A percentile compares a stretch with the other conserved stretches of the same genome.
phyloP scores from a whole-genome alignment of 1,284 basidiomycete species.

The Mycena citricolor region DNA sequence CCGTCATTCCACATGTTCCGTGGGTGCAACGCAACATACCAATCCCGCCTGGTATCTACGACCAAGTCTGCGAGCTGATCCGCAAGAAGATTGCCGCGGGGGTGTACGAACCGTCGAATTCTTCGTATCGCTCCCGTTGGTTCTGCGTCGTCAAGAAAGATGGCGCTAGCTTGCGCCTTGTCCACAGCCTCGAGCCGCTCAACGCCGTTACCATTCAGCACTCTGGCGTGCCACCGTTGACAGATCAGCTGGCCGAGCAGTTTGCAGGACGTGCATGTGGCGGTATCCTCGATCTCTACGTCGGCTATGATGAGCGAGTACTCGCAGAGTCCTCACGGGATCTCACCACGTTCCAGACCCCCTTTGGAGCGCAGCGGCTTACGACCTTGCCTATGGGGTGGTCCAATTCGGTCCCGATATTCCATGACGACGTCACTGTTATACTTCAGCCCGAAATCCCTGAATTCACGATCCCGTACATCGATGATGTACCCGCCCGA shows the following conservation, averaged over 20 bases:
- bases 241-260: conserved; percentile 26
- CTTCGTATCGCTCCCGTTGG: conserved; percentile 38
- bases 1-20: conserved; percentile 34
- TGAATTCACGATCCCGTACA: conserved; percentile 25
- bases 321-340: conserved; percentile 25
- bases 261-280: conserved; percentile 27
- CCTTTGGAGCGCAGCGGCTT: conserved; percentile 27
- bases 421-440: conserved; percentile 30
- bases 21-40: conserved; percentile 40
- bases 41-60: conserved; percentile 37
- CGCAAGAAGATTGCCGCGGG: conserved; percentile 33
- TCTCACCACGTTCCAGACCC: conserved; percentile 31
- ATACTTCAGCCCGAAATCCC: conserved; percentile 32
- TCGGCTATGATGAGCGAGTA: conserved; percentile 28
- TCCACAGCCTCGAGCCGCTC: conserved; percentile 33
- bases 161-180: conserved; percentile 32
- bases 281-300: conserved; percentile 27
- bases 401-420: conserved; percentile 33
- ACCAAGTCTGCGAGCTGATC: conserved; percentile 34
- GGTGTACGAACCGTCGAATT: conserved; percentile 38
- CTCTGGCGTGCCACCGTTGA: conserved; percentile 28
- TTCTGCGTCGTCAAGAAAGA: conserved; percentile 41
- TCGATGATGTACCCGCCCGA: conserved; percentile 29
- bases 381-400: conserved; percentile 32
- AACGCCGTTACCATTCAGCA: conserved; percentile 36